Percentiles rank a stretch among this genome's conserved stretches.
Conservation (phyloP, 495 filamentous ascomycete species). For the Penicillium arizonense region DNA sequence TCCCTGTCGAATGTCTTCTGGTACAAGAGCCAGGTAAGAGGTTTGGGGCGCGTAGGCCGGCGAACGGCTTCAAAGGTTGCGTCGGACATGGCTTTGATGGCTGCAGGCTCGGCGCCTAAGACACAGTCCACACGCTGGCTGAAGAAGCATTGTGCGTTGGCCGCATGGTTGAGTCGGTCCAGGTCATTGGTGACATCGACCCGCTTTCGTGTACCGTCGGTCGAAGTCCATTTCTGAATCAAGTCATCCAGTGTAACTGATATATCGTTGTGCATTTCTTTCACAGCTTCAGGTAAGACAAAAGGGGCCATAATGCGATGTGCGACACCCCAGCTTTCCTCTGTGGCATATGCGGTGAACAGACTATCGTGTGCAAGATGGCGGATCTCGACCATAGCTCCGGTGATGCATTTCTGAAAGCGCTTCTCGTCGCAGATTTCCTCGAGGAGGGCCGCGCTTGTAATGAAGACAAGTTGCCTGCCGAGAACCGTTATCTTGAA, state of each 20-base stretch:
- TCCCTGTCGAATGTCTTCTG: slow-evolving; percentile 51
- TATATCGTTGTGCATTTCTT: slow-evolving; percentile 52
- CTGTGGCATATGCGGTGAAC: slow-evolving; percentile 64
- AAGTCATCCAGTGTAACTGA: slow-evolving; percentile 65
- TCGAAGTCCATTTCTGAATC: slow-evolving; percentile 62
- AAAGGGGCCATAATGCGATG: slow-evolving; percentile 62
- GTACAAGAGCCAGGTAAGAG: slow-evolving; percentile 41
- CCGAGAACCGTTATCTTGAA: slow-evolving; percentile 61
- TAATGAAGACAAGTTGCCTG: slow-evolving; percentile 52
- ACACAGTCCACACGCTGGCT: slow-evolving; percentile 35
- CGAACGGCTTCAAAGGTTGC: slow-evolving; percentile 44
- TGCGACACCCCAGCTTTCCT: slow-evolving; percentile 69
- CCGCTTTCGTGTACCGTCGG: slow-evolving; percentile 45
- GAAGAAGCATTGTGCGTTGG: slow-evolving; percentile 64
- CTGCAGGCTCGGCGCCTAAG: slow-evolving; percentile 21
- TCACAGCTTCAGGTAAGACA: slow-evolving; percentile 34
- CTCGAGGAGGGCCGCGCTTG: slow-evolving; percentile 56
- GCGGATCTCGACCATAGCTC: slow-evolving; percentile 59
- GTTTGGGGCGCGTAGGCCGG: slow-evolving; percentile 36
- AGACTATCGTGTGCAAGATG: slow-evolving; percentile 65
- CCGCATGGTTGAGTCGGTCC: slow-evolving; percentile 68
- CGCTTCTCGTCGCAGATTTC: slow-evolving; percentile 72
- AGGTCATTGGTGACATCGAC: slow-evolving; percentile 68
- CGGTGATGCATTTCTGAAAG: slow-evolving; percentile 63
- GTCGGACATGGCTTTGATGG: slow-evolving; percentile 39